These are phyloP conservation scores for Podochytrium sp. DNA, from an alignment of 192 early-diverging fungal genomes.

Conservation along the genomic window DNA sequence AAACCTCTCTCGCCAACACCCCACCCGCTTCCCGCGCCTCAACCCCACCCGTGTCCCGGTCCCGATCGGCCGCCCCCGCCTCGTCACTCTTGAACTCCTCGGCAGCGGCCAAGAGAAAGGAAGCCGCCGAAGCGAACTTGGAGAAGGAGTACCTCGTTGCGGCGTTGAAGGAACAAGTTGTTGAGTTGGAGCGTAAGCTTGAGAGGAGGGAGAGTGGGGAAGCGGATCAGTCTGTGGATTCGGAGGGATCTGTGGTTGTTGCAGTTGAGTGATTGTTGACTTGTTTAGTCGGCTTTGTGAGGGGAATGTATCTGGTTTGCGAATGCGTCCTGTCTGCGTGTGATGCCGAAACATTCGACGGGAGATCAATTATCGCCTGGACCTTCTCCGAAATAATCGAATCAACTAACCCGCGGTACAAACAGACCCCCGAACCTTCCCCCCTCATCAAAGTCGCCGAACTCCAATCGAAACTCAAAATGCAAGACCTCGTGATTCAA, in stretches of 20 bases:
- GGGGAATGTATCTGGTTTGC: too few species aligned
- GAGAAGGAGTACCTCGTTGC: constrained; percentile 25
- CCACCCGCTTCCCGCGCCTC: too few species aligned
- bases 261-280: too few species aligned
- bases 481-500: constrained; percentile 10
- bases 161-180: constrained; percentile 24
- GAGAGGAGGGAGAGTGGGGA: neutral
- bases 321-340: neutral
- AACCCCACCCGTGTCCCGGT: neutral
- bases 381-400: neutral
- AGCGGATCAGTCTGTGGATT: neutral
- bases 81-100: neutral
- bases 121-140: neutral
- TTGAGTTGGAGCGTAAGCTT: constrained; percentile 6
- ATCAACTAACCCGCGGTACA: neutral
- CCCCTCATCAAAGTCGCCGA: constrained; percentile 5
- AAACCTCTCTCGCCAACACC: neutral
- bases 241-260: neutral
- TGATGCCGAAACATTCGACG: neutral
- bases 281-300: too few species aligned
- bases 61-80: too few species aligned
- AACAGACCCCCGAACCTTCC: neutral
- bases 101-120: neutral
- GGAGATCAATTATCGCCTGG: neutral
- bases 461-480: constrained; percentile 11